These are phyloP conservation scores for Tulasnella sp. DNA, from an alignment of 768 basidiomycete genomes.

Conservation along the genomic window DNA sequence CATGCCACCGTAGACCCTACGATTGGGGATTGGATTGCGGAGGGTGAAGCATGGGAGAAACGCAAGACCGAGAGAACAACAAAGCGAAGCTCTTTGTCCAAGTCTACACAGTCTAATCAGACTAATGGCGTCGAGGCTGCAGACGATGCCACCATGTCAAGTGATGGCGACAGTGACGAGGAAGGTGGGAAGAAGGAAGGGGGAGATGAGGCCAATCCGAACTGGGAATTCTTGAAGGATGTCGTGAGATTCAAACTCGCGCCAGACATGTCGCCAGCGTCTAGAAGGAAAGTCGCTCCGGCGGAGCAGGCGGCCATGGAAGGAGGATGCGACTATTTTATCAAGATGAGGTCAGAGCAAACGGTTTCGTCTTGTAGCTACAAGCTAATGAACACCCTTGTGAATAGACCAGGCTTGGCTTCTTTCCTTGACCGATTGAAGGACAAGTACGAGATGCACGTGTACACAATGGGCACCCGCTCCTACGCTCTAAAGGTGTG, in stretches of 20 bases:
- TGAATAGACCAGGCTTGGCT: constrained; percentile 62
- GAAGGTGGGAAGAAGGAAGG: constrained; percentile 27
- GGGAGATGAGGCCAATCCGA: constrained; percentile 64
- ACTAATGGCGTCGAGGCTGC: background rate
- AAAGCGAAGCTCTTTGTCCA: background rate
- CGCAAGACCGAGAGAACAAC: constrained; percentile 31
- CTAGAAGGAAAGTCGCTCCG: constrained; percentile 25
- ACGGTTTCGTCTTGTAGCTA: background rate
- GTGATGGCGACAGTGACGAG: constrained; percentile 23
- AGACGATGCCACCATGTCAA: constrained; percentile 23
- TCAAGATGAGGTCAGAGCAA: constrained; percentile 76
- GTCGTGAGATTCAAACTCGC: constrained; percentile 81
- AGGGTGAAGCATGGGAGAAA: constrained; percentile 71
- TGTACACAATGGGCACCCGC: constrained; percentile 98
- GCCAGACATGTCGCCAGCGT: constrained; percentile 50
- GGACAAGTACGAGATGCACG: constrained; percentile 92
- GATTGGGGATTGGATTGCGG: constrained; percentile 91
- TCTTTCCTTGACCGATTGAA: constrained; percentile 64
- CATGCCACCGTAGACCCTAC: constrained; percentile 98
- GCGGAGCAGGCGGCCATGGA: constrained; percentile 32
- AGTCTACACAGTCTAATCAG: background rate
- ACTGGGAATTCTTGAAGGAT: constrained; percentile 84
- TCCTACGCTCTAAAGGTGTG: constrained; percentile 95
- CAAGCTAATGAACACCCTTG: background rate
- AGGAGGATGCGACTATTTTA: constrained; percentile 90